phyloP scores from a whole-genome alignment of 371 early-diverging fungal genomes.

The Lichtheimia ornata region DNA sequence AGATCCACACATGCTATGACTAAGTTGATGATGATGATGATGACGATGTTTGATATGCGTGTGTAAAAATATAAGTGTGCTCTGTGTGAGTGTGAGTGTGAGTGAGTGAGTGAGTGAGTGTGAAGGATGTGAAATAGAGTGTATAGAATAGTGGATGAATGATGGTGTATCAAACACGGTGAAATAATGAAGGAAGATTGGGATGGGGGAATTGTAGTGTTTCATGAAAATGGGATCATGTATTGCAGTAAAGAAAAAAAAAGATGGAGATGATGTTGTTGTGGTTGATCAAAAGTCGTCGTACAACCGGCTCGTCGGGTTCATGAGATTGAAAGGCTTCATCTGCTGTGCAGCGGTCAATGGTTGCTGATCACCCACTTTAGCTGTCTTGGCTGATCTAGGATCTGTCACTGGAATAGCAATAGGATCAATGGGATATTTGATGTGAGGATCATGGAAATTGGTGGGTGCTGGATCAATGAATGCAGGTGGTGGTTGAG shows the following conservation, averaged over 20 bases:
- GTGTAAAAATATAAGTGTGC: too few species aligned
- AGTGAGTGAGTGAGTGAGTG: too few species aligned
- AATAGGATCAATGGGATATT: conserved; percentile 2
- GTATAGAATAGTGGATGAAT: background rate
- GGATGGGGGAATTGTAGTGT: background rate
- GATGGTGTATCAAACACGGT: background rate
- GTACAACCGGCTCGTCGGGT: conserved; percentile 24
- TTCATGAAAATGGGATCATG: conserved; percentile 4
- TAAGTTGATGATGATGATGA: too few species aligned
- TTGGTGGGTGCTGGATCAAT: background rate
- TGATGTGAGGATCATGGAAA: background rate
- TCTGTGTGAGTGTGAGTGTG: too few species aligned
- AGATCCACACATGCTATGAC: too few species aligned
- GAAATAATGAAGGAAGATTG: background rate
- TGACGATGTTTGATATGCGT: too few species aligned
- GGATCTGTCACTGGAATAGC: background rate
- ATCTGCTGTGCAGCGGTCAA: conserved; percentile 9
- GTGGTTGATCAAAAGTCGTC: conserved; percentile 28
- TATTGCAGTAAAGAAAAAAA: background rate
- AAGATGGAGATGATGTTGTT: too few species aligned
- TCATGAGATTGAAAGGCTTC: conserved; percentile 37
- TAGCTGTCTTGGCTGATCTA: background rate
- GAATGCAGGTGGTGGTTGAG: background rate
- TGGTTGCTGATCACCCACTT: background rate
- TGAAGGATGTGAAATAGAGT: background rate